Evolutionary conservation across 441 rosid genomes (phyloP).

Genomic region (Croton setiger): DNA sequence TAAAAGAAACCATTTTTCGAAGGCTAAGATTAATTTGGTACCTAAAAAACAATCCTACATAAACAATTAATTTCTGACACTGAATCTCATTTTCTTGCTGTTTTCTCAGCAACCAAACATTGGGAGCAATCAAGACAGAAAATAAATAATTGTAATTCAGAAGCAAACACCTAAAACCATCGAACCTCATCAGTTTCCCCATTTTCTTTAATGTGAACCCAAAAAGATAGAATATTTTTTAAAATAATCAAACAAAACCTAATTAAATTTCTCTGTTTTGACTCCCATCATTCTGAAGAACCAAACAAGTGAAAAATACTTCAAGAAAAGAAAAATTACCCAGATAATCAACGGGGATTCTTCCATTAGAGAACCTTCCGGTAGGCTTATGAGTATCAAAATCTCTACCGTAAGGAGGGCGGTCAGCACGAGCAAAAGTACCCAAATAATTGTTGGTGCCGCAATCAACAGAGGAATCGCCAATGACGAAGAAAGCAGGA

Average conservation of each 20-base stretch:
- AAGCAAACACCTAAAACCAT: background rate
- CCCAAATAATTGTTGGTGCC: slow-evolving; percentile 85
- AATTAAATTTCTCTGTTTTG: background rate
- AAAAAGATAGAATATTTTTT: background rate
- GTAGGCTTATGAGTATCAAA: slow-evolving; percentile 81
- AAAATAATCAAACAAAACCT: background rate
- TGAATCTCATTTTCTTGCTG: background rate
- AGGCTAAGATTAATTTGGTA: background rate
- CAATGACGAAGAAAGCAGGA: slow-evolving; percentile 70
- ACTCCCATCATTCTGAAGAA: background rate
- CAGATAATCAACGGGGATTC: slow-evolving; percentile 88
- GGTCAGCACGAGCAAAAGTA: slow-evolving; percentile 89
- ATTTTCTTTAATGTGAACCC: background rate
- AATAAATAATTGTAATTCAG: background rate
- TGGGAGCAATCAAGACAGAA: background rate
- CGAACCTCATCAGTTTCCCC: too few relatives aligned
- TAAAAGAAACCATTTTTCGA: background rate
- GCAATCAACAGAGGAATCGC: slow-evolving; percentile 84
- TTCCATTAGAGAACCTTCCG: slow-evolving; percentile 89
- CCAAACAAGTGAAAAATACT: background rate
- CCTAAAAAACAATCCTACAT: background rate
- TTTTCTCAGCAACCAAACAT: slow-evolving; percentile 14
- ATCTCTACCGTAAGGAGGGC: slow-evolving; percentile 90
- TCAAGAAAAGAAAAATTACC: slow-evolving; percentile 33
- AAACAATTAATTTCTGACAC: background rate